Evolutionary conservation across 2,329 filamentous ascomycete species (phyloP).

Genomic region (Tolypocladium endophyticum): DNA sequence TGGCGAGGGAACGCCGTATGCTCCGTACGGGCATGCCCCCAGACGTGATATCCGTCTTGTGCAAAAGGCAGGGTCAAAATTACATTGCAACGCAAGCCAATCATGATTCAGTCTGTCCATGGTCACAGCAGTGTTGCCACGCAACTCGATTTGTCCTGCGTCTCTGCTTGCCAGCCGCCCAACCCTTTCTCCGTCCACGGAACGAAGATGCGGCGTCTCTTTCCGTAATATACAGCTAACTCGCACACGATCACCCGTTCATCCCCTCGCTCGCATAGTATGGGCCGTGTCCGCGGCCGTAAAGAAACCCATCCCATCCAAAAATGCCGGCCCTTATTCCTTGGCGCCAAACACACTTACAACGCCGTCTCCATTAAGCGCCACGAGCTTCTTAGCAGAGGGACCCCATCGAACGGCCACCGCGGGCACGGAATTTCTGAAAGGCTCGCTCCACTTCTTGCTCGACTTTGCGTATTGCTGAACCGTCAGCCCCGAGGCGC

Average conservation of each 20-base stretch:
- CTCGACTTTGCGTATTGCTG: conserved; percentile 80
- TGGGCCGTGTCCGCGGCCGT: neutral
- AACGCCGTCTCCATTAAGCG: conserved; percentile 64
- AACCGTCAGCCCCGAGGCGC: conserved; percentile 70
- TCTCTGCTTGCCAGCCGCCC: neutral
- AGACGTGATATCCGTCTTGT: neutral
- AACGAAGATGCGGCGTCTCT: neutral
- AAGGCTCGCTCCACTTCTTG: conserved; percentile 82
- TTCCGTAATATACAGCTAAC: neutral
- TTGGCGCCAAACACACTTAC: conserved; percentile 58
- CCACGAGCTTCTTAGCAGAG: conserved; percentile 62
- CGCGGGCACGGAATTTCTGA: conserved; percentile 65
- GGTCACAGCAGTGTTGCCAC: neutral
- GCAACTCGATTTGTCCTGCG: neutral
- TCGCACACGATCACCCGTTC: neutral
- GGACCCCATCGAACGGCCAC: conserved; percentile 69
- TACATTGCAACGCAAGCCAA: neutral
- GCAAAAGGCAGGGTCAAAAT: neutral
- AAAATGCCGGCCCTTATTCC: conserved; percentile 21
- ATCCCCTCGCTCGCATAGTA: neutral
- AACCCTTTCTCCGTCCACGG: neutral
- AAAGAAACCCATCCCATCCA: neutral
- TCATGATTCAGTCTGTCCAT: neutral
- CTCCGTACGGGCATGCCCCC: neutral
- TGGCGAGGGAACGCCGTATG: neutral